Base-by-base conservation (phyloP, 1,139 yeast species). In the Suhomyces choctaworum region DNA sequence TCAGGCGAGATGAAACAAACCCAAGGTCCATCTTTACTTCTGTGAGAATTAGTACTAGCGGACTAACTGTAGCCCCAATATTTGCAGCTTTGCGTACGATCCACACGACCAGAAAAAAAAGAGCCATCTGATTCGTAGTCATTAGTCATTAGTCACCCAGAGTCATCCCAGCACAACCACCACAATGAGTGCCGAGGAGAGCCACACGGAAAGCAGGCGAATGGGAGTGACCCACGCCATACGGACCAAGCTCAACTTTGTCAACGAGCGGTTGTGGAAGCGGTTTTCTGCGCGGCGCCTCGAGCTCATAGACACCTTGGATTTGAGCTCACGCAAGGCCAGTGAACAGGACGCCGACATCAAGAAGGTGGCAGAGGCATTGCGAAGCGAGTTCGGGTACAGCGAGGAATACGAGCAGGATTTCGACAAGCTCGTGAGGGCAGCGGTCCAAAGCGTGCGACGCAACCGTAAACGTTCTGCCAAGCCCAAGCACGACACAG, bases 261-360 rank as follows among this genome's bases (percentile, higher is more conserved):
- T 66, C 15, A 96, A 92, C 57, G 96, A 88, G 46, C 67, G 80
- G 34, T 70, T 75, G 40, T 92, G 98, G 98, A 87, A 86, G 54
- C 76, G 81, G 50, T 90, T 92, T 54, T 84, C 95, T 8, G 89
- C 95, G 2, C 69, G 97, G 39, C 66, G 98, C 45, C 67, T 92
- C 26, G 96, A 89, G 60, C 69, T 92, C 38, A 92, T 92, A 26
- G 97, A 90, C 56, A 76, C 84, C 14, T 69, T 88, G 48, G 83
- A 82, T 35, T 66, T 92, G 38, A 80, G 90, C 46, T 73, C 81
- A 19, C 78, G 79, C 43, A 90, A 89, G 63, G 97, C 97, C 1
- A 79, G 90, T 38, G 97, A 92, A 56, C 97, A 92, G 58, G 97
- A 90, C 48, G 78, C 73, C 21, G 82, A 84, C 47, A 88, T 92